Conservation (phyloP, 2,329 filamentous ascomycete species). For the Penicillium paneum region DNA sequence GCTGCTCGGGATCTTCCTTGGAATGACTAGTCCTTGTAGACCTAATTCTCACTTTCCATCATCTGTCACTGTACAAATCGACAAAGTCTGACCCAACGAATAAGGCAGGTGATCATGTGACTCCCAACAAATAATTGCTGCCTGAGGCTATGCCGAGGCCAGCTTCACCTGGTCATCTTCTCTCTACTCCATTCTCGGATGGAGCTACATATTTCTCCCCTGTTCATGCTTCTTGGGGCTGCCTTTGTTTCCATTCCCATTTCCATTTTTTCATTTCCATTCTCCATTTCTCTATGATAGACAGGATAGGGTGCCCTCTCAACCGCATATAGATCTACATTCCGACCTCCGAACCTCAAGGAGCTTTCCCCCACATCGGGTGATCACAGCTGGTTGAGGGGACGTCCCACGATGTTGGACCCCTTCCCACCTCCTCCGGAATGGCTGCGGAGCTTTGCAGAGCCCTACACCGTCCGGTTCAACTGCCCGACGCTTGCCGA, state of each 20-base stretch:
- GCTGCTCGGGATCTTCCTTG: background rate
- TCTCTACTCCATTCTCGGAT: background rate
- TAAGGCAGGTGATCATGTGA: constrained; percentile 19
- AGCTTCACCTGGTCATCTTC: constrained; percentile 8
- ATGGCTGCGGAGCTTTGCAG: constrained; percentile 48
- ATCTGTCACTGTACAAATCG: background rate
- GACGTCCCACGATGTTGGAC: constrained; percentile 40
- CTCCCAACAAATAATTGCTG: constrained; percentile 16
- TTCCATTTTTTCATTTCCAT: constrained; percentile 9
- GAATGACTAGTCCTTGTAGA: background rate
- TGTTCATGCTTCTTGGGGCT: background rate
- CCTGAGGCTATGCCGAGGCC: constrained; percentile 21
- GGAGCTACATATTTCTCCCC: background rate
- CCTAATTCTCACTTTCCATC: background rate
- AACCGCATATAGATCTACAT: constrained; percentile 8
- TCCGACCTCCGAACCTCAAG: constrained; percentile 8
- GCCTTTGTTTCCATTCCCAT: constrained; percentile 8
- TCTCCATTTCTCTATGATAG: constrained; percentile 12
- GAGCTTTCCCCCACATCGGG: constrained; percentile 17
- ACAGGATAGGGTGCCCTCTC: constrained; percentile 5
- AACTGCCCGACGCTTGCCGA: constrained; percentile 55
- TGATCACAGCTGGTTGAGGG: constrained; percentile 15
- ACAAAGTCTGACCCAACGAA: background rate
- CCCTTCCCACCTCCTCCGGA: constrained; percentile 49
- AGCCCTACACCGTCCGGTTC: constrained; percentile 52